Conservation (phyloP, 2,329 filamentous ascomycete species). For the Monilinia fructigena region DNA sequence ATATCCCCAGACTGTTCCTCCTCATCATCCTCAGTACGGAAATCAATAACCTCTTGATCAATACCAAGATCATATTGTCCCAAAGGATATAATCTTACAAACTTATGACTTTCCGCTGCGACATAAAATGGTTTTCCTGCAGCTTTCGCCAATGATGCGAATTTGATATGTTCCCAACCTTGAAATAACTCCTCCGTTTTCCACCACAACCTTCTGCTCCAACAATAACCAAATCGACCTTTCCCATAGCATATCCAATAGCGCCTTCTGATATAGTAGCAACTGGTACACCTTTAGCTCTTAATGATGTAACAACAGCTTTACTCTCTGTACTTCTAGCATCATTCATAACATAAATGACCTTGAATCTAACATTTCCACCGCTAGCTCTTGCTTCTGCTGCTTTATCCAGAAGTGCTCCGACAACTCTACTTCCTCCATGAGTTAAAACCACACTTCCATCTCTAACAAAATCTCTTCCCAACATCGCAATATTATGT, state of each 20-base stretch:
- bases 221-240: constrained; percentile 66
- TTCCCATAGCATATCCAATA: constrained; percentile 74
- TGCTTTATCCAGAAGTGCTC: constrained; percentile 71
- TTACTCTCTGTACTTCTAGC: constrained; percentile 60
- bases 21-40: constrained; percentile 56
- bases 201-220: constrained; percentile 82
- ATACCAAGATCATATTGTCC: constrained; percentile 80
- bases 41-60: constrained; percentile 74
- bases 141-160: constrained; percentile 75
- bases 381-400: constrained; percentile 59
- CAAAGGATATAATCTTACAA: constrained; percentile 81
- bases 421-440: constrained; percentile 82
- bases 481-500: constrained; percentile 77
- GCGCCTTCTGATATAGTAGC: constrained; percentile 75
- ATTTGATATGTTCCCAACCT: constrained; percentile 85
- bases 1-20: constrained; percentile 32
- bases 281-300: constrained; percentile 75
- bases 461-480: constrained; percentile 74
- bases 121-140: constrained; percentile 76
- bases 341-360: constrained; percentile 73
- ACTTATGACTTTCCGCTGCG: constrained; percentile 94
- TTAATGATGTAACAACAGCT: constrained; percentile 67
- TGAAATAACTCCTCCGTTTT: constrained; percentile 90
- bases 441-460: constrained; percentile 84
- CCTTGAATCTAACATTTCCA: constrained; percentile 67